A percentile compares a stretch with the other conserved stretches of the same genome.
These are phyloP conservation scores for Zygoascus biomembranicola DNA, from an alignment of 805 yeast genomes.

Conservation along the genomic window DNA sequence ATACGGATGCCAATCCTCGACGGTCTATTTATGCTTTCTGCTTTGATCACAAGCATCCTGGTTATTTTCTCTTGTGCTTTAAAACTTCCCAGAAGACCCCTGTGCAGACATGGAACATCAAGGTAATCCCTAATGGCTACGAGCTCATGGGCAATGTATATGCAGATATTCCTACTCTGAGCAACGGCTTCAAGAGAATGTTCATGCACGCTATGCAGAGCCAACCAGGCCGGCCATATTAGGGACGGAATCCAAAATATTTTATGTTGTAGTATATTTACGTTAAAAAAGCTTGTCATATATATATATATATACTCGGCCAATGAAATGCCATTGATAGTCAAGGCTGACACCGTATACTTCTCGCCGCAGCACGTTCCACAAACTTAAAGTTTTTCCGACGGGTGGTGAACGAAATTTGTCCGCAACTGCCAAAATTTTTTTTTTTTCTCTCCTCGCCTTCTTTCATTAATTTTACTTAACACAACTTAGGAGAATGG, in stretches of 20 bases:
- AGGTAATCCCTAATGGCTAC: slow-evolving; percentile 82
- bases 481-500: neutral
- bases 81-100: slow-evolving; percentile 47
- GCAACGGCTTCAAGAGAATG: slow-evolving; percentile 88
- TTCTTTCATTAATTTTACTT: neutral
- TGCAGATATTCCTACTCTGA: slow-evolving; percentile 79
- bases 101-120: slow-evolving; percentile 81
- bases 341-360: neutral
- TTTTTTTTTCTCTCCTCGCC: neutral
- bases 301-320: no score
- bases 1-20: slow-evolving; percentile 83
- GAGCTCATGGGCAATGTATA: slow-evolving; percentile 70
- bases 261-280: neutral
- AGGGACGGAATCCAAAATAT: neutral
- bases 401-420: neutral
- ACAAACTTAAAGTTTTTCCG: neutral
- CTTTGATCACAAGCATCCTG: slow-evolving; percentile 83
- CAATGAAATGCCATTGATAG: no score
- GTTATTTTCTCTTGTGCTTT: slow-evolving; percentile 85
- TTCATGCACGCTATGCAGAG: slow-evolving; percentile 12
- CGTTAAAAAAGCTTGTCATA: no score
- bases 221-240: neutral
- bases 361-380: neutral
- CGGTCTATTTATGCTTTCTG: slow-evolving; percentile 88
- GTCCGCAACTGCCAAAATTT: neutral